Base-by-base conservation (phyloP, 768 basidiomycete species). In the Pleurotus djamor region DNA sequence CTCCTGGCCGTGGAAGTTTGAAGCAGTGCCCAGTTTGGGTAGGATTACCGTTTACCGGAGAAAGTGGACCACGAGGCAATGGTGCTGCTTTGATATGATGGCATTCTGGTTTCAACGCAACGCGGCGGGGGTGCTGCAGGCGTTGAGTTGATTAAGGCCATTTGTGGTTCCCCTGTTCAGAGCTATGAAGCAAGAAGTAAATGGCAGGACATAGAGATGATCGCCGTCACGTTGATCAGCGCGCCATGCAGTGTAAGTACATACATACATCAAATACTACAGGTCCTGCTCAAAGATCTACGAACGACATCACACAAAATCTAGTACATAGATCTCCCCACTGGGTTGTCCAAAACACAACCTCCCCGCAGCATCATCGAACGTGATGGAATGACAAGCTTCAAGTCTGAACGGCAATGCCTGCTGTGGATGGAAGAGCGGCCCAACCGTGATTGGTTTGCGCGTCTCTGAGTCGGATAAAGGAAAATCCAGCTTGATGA, bases 331-430 rank as follows among this genome's bases (percentile, higher is more conserved):
- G 44, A 87, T 61, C 36, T 83, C 80, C 14, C 84, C 84, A 14
- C 79, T 83, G 41, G 78, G 76, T 12, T 86, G 68, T 8, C 78
- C 80, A 12, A 85, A 66, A 64, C 73, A 81, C 35, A 87, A 70
- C 34, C 76, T 72, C 35, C 86, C 84, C 1, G 77, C 77, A 4
- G 76, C 71, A 63, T 88, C 86, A 57, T 88, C 83, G 57, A 87
- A 83, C 3, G 77, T 77, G 33, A 87, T 67, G 0, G 76, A 76
- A 37, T 76, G 74, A 57, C 78, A 79, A 33, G 73, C 72, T 28
- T 74, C 69, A 14, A 79, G 74, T 61, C 77, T 74, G 57, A 87
- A 84, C 0, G 85, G 85, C 41, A 86, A 68, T 1, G 79, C 76
- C 10, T 80, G 71, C 61, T 82, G 72, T 8, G 72, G 67, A 0